Base-by-base conservation (phyloP, 2,329 filamentous ascomycete genomes). In the Aspergillus pseudoglaucus region DNA sequence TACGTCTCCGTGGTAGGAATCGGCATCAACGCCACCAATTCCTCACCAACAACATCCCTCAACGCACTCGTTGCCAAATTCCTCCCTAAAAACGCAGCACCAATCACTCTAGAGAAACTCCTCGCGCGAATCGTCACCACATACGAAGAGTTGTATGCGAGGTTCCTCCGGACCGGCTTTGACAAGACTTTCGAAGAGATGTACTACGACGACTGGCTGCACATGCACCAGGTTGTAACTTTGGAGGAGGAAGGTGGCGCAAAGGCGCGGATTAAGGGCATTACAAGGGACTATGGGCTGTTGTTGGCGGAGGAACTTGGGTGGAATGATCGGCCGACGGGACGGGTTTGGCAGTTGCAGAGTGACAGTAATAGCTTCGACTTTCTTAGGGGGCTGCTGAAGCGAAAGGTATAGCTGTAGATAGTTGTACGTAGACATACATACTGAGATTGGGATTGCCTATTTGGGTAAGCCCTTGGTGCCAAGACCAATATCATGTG, bases 341-440 rank as follows among this genome's bases (percentile, higher is more conserved):
- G 91, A 0, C 87, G 80, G 68, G 75, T 85, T 44, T 91, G 87
- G 80, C 82, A 85, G 58, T 70, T 98, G 69, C 90, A 96, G 74
- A 96, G 90, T 66, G 93, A 98, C 67, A 89, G 90, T 65, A 98
- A 98, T 63, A 96, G 90, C 67, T 98, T 98, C 73, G 93, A 98
- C 70, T 98, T 95, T 67, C 95, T 95, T 72, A 88, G 81, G 63
- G 93, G 93, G 0, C 63, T 98, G 59, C 74, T 98, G 17, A 88
- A 82, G 73, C 80, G 85, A 60, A 97, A 95, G 75, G 68, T 83
- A 10, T 39, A 39, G 17, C 3, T 17, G 14, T 30, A 30, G 4
- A 30, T 30, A 30, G 4, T 22, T 22, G 22, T 22, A 22, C 22
- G 6, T 20, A 20, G 20, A 20, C 4, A 20, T 20, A 20, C 20